Percentiles rank a stretch among this genome's conserved stretches.
Conservation (phyloP, 768 basidiomycete species). For the Amanita pseudoporphyria region DNA sequence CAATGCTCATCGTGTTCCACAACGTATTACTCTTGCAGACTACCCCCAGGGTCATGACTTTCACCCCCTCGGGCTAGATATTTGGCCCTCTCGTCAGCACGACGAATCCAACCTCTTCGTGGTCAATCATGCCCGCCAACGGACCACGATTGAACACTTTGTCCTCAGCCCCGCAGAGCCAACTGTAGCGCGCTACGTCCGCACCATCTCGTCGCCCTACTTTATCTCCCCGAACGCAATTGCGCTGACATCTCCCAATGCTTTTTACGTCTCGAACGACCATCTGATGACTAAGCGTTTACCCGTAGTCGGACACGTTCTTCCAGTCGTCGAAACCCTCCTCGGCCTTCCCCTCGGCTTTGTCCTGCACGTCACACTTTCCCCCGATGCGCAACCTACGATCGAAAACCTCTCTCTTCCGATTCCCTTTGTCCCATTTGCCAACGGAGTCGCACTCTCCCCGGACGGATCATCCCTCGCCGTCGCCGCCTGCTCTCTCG, state of each 20-base stretch:
- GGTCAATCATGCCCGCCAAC: slow-evolving; percentile 56
- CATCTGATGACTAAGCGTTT: slow-evolving; percentile 58
- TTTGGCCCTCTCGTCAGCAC: slow-evolving; percentile 40
- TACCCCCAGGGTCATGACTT: slow-evolving; percentile 56
- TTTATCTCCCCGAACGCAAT: slow-evolving; percentile 62
- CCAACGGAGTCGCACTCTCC: slow-evolving; percentile 62
- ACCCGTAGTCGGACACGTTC: slow-evolving; percentile 37
- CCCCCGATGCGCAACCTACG: slow-evolving; percentile 15
- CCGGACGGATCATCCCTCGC: slow-evolving; percentile 35
- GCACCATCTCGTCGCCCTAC: slow-evolving; percentile 47
- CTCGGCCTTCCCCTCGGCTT: slow-evolving; percentile 50
- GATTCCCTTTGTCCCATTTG: slow-evolving; percentile 45
- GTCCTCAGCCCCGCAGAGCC: slow-evolving; percentile 34
- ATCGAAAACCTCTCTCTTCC: slow-evolving; percentile 28
- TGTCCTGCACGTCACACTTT: slow-evolving; percentile 44
- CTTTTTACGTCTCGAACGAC: slow-evolving; percentile 70
- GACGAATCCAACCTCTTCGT: slow-evolving; percentile 50
- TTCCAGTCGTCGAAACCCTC: slow-evolving; percentile 47
- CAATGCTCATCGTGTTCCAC: slow-evolving; percentile 16
- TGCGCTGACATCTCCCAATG: slow-evolving; percentile 52
- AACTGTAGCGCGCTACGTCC: slow-evolving; percentile 39
- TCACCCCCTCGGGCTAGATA: slow-evolving; percentile 61
- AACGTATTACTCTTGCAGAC: slow-evolving; percentile 33
- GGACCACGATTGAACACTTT: slow-evolving; percentile 65
- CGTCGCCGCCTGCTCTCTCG: slow-evolving; percentile 42